These are phyloP conservation scores for Venturiaceae sp. DNA, from an alignment of 2,329 filamentous ascomycete species.

Conservation along the genomic window DNA sequence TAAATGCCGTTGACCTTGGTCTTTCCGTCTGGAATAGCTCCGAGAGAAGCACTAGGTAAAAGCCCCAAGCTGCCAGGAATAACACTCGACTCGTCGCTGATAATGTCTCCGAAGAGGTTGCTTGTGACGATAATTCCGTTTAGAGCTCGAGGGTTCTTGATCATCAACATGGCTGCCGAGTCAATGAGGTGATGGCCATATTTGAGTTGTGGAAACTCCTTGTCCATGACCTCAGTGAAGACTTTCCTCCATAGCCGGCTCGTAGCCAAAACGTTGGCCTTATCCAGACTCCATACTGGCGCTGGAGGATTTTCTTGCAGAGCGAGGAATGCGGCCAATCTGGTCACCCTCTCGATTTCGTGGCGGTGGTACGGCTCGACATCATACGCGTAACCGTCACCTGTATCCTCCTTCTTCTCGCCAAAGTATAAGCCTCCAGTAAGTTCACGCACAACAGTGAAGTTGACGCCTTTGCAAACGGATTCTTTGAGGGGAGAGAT, in stretches of 20 bases:
- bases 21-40: slow-evolving; percentile 77
- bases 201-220: slow-evolving; percentile 81
- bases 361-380: slow-evolving; percentile 75
- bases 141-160: slow-evolving; percentile 80
- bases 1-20: slow-evolving; percentile 87
- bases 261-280: slow-evolving; percentile 92
- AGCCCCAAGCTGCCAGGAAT: slow-evolving; percentile 87
- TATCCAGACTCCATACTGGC: slow-evolving; percentile 81
- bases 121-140: slow-evolving; percentile 89
- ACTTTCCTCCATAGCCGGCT: slow-evolving; percentile 83
- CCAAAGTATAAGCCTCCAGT: slow-evolving; percentile 96
- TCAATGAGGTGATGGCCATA: slow-evolving; percentile 88
- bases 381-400: slow-evolving; percentile 66
- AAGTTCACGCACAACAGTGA: slow-evolving; percentile 85
- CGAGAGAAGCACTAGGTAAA: slow-evolving; percentile 78
- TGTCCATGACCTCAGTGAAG: slow-evolving; percentile 72
- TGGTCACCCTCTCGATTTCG: slow-evolving; percentile 82
- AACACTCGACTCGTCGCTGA: slow-evolving; percentile 88
- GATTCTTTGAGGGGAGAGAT: slow-evolving; percentile 79
- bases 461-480: slow-evolving; percentile 78
- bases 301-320: slow-evolving; percentile 65
- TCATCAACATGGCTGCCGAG: slow-evolving; percentile 93
- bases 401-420: slow-evolving; percentile 71
- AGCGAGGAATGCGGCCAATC: slow-evolving; percentile 73
- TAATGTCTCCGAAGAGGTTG: slow-evolving; percentile 94